Evolutionary conservation across 2,329 filamentous ascomycete species (phyloP), one percentile per base, ranked within the genome.

Genomic region (Ophiostoma ulmi): DNA sequence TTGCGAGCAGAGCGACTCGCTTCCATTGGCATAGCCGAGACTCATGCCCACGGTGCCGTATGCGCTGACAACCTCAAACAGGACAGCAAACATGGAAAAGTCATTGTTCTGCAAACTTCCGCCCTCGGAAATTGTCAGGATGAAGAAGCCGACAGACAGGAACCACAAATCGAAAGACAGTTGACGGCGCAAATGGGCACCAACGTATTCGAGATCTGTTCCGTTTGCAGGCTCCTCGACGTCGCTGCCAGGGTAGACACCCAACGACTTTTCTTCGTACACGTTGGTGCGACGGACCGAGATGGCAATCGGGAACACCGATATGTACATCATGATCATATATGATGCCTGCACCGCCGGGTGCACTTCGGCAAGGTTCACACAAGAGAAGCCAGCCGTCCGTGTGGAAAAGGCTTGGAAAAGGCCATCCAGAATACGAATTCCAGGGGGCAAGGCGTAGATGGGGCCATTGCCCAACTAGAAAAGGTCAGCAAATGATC

Each of bases 281-380:
- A 97, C 94, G 78, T 98, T 98, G 72, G 94, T 97, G 74, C 92
- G 86, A 69, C 94, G 93, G 76, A 98, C 91, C 7, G 92, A 95
- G 76, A 98, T 98, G 77, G 95, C 94, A 75, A 98, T 97, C 5
- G 94, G 94, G 75, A 97, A 97, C 72, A 97, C 92, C 71, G 94
- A 97, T 73, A 98, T 97, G 80, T 98, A 98, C 95, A 98, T 98
- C 95, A 98, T 98, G 79, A 98, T 90, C 80, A 98, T 83, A 81
- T 97, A 98, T 35, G 93, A 92, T 17, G 96, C 93, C 76, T 97
- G 94, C 71, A 97, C 92, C 3, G 91, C 95, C 0, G 95, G 94
- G 75, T 98, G 94, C 1, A 99, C 83, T 0, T 86, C 81, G 1
- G 91, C 83, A 55, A 98, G 81, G 77, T 90, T 93, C 75, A 98